phyloP scores from a whole-genome alignment of 306 rosid genomes.

The Phaseolus lunatus region DNA sequence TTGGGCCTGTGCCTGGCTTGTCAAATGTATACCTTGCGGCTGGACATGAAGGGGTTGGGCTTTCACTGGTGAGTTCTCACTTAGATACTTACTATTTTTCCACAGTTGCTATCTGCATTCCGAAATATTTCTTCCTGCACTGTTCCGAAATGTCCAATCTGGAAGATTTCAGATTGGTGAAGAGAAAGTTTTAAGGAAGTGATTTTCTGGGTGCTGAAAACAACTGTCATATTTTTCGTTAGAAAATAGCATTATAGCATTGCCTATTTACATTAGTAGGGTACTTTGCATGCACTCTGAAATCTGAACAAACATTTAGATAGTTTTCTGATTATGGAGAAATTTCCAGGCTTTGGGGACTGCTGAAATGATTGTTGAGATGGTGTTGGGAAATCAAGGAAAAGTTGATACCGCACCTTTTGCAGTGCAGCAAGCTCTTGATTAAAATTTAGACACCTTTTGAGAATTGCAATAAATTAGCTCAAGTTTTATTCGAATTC shows the following conservation, averaged over 20 bases:
- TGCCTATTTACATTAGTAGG: neutral
- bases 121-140: too few species aligned
- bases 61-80: conserved; percentile 71
- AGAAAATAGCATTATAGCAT: neutral
- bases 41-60: conserved; percentile 95
- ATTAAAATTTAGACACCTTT: conserved; percentile 3
- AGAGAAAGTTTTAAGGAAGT: too few species aligned
- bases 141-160: too few species aligned
- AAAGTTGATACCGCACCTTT: conserved; percentile 62
- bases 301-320: neutral
- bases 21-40: conserved; percentile 85
- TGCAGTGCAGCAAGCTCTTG: conserved; percentile 49
- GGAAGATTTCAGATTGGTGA: too few species aligned
- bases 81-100: neutral
- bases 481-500: neutral
- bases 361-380: conserved; percentile 79
- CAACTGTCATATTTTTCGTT: too few species aligned
- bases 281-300: neutral
- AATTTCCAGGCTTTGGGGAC: conserved; percentile 85
- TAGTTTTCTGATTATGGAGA: conserved; percentile 36
- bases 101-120: too few species aligned
- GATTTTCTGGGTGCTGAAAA: too few species aligned
- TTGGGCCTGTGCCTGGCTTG: conserved; percentile 84
- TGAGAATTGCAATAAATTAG: neutral
- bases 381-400: conserved; percentile 69